These are phyloP conservation scores for Sanghuangporus weigelae DNA, from an alignment of 1,284 basidiomycete genomes.

Conservation along the genomic window DNA sequence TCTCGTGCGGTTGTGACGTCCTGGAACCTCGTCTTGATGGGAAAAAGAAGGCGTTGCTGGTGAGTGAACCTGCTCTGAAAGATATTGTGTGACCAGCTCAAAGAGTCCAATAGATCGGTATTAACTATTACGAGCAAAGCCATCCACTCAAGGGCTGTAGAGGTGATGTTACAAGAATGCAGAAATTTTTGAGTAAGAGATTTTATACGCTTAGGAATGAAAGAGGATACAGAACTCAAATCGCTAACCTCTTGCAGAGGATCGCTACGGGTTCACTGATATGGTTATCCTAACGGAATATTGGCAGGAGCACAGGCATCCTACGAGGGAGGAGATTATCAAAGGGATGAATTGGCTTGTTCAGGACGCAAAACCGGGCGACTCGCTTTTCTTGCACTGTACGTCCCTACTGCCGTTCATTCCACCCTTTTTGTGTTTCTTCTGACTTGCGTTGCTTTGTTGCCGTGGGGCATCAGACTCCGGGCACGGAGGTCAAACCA, in stretches of 20 bases:
- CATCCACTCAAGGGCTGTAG: conserved; percentile 53
- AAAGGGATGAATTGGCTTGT: conserved; percentile 88
- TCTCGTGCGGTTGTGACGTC: neutral
- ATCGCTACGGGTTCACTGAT: conserved; percentile 61
- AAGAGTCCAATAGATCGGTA: conserved; percentile 54
- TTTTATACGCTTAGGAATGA: conserved; percentile 19
- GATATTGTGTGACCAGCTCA: neutral
- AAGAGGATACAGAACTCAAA: neutral
- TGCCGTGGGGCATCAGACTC: conserved; percentile 28
- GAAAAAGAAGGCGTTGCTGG: conserved; percentile 72
- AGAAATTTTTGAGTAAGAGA: conserved; percentile 60
- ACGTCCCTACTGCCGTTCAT: conserved; percentile 22
- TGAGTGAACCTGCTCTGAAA: conserved; percentile 31
- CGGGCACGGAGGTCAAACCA: conserved; percentile 53
- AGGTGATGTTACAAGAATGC: neutral
- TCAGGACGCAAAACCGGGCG: conserved; percentile 68
- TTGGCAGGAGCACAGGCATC: conserved; percentile 52
- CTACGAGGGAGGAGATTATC: conserved; percentile 79
- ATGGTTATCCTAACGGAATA: conserved; percentile 83
- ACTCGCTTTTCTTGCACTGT: conserved; percentile 92
- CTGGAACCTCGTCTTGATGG: neutral
- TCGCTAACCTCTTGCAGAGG: conserved; percentile 40
- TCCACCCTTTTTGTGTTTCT: neutral
- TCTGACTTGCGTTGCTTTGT: neutral
- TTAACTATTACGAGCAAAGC: conserved; percentile 75